Base-by-base conservation (phyloP, 192 early-diverging fungal species). In the Thoreauomyces humboldtii region DNA sequence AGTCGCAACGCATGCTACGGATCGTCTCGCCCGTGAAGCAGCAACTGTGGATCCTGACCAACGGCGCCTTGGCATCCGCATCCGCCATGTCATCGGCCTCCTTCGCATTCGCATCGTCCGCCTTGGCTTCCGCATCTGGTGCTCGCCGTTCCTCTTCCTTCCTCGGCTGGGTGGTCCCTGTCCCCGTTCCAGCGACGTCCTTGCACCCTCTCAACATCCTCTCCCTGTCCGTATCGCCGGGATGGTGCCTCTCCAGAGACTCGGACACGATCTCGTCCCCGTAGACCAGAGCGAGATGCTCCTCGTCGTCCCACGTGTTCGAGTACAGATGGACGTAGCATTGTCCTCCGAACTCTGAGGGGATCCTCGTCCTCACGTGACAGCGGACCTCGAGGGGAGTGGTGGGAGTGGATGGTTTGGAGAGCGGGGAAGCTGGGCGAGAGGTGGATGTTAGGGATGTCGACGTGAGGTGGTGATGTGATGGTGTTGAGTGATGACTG, bases 1-100 rank as follows among this genome's bases (percentile, higher is more conserved):
- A 98, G 73, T 98, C 96, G 65, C 96, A 98, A 9, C 96, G 83
- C 54, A 84, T 84, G 9, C 89, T 92, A 22, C 89, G 87, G 2
- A 96, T 85, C 0, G 92, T 96, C 67, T 98, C 96, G 44, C 96
- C 94, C 0, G 96, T 98, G 61, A 95, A 96, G 68, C 96, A 98
- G 67, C 92, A 94, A 0, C 94, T 96, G 69, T 98, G 96, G 43
- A 98, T 94, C 22, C 96, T 86, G 11, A 88, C 90, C 37, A 98
- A 67, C 24, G 94, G 92, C 0, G 80, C 51, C 22, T 55, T 21
- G n/a, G 27, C n/a, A 21, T 19, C 42, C 29, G n/a, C n/a, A n/a
- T n/a, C n/a, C n/a, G n/a, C n/a, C n/a, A n/a, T n/a, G n/a, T 41
- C 44, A 12, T 24, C 44, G 25, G 33, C 45, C n/a, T 21, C 31